Percentiles rank a stretch among this genome's conserved stretches.
phyloP scores from a whole-genome alignment of 768 basidiomycete genomes.

The Mycena venus region DNA sequence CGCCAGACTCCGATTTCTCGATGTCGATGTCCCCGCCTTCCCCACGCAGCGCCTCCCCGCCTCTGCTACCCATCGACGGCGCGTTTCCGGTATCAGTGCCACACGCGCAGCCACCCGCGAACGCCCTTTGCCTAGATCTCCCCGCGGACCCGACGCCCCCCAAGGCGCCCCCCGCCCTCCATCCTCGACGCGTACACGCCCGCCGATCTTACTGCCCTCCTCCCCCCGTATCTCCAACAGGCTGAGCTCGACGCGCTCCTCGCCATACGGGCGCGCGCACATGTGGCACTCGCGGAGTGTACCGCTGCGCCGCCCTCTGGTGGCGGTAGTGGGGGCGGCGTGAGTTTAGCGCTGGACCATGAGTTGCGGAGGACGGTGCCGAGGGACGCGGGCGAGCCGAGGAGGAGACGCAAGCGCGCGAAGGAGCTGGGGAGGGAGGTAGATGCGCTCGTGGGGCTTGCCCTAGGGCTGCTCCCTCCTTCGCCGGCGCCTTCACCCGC shows the following conservation, averaged over 20 bases:
- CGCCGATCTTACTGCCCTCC: background rate
- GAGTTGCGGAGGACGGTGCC: conserved; percentile 27
- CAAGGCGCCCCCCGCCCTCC: conserved; percentile 5
- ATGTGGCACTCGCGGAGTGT: conserved; percentile 10
- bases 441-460: conserved; percentile 31
- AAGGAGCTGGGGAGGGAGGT: conserved; percentile 30
- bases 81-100: no score
- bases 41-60: background rate
- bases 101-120: background rate
- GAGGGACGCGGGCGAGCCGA: conserved; percentile 27
- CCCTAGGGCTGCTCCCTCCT: conserved; percentile 16
- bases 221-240: background rate
- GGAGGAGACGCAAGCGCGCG: conserved; percentile 30
- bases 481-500: background rate
- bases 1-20: background rate
- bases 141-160: background rate
- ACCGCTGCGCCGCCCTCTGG: background rate
- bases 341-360: conserved; percentile 14
- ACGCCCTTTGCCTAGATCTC: conserved; percentile 29
- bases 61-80: background rate
- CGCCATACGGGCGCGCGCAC: conserved; percentile 21
- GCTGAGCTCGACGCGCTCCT: conserved; percentile 22
- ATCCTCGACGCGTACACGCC: conserved; percentile 21
- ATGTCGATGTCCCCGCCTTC: conserved; percentile 4
- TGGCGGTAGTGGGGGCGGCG: background rate